Evolutionary conservation across 2,329 filamentous ascomycete genomes (phyloP), one percentile per base, ranked within the genome.

Genomic region (Venturia oleaginea): DNA sequence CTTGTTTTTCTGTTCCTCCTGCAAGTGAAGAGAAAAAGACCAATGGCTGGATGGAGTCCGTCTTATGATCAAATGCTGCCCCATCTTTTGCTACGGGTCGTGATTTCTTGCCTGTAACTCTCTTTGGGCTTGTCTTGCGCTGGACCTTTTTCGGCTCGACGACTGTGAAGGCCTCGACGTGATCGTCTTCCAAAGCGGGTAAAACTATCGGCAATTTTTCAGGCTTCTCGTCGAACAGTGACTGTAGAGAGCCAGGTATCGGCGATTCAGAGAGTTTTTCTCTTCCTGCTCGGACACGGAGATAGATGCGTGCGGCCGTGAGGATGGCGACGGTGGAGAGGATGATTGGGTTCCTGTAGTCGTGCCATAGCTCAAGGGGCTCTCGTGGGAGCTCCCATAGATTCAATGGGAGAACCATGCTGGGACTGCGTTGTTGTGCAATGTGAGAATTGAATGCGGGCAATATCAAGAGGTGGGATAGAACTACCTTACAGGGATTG

Each of bases 1-100:
- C 89, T 65, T 87, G 85, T 70, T 84, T 87, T 72, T 93, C 87
- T 0, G 92, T 97, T 38, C 86, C 90, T 3, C 88, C 91, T 3
- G 91, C 95, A 65, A 97, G 80, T 0, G 92, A 96, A 2, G 91
- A 93, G 78, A 89, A 97, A 78, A 97, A 97, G 38, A 97, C 77
- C 19, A 96, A 83, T 72, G 93, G 89, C 64, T 92, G 81, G 61
- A 80, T 82, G 32, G 78, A 70, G 57, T 68, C 69, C 51, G 68
- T 68, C 64, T 70, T 68, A 65, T 74, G 67, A 68, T 72, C 71
- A 64, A 68, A 71, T 48, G 63, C 64, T 55, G 30, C 40, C 62
- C 40, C 65, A n/a, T 72, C 73, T 2, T 72, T 70, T 10, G 70
- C 67, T 32, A 68, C 67, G 8, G 66, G 59, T 4, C 57, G 34